Evolutionary conservation across 768 basidiomycete genomes (phyloP).

Genomic region (Harrya chromipes): DNA sequence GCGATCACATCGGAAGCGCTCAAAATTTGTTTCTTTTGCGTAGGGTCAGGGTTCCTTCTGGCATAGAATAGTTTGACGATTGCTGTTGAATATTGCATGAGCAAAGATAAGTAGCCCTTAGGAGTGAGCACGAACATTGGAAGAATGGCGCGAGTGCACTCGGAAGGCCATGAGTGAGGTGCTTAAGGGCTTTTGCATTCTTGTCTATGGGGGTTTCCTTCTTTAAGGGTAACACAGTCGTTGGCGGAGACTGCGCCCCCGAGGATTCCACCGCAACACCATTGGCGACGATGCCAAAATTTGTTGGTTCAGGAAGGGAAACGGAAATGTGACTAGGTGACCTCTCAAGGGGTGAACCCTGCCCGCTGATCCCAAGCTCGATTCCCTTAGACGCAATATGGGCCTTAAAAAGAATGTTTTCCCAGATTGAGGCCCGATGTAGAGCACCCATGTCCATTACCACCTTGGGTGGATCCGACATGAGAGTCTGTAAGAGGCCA

Average conservation of each 20-base stretch:
- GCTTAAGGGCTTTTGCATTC: slow-evolving; percentile 76
- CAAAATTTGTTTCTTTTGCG: slow-evolving; percentile 75
- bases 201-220: slow-evolving; percentile 49
- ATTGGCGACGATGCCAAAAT: slow-evolving; percentile 30
- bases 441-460: slow-evolving; percentile 72
- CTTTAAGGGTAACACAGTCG: slow-evolving; percentile 32
- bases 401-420: slow-evolving; percentile 75
- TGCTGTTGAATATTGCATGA: slow-evolving; percentile 42
- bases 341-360: slow-evolving; percentile 45
- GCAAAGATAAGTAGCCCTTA: neutral
- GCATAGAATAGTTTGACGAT: slow-evolving; percentile 85
- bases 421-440: slow-evolving; percentile 82
- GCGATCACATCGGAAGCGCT: slow-evolving; percentile 71
- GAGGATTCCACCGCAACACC: slow-evolving; percentile 27
- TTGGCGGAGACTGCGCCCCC: slow-evolving; percentile 18
- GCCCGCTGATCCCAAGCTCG: slow-evolving; percentile 41
- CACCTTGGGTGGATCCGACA: slow-evolving; percentile 59
- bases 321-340: slow-evolving; percentile 44
- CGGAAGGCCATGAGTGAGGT: slow-evolving; percentile 76
- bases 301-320: slow-evolving; percentile 39
- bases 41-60: slow-evolving; percentile 68
- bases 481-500: slow-evolving; percentile 70
- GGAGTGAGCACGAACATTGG: slow-evolving; percentile 56
- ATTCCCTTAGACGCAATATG: slow-evolving; percentile 55
- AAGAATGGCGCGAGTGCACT: slow-evolving; percentile 77